These are phyloP conservation scores for Myxozyma mucilagina DNA, from an alignment of 805 yeast species.

Conservation along the genomic window DNA sequence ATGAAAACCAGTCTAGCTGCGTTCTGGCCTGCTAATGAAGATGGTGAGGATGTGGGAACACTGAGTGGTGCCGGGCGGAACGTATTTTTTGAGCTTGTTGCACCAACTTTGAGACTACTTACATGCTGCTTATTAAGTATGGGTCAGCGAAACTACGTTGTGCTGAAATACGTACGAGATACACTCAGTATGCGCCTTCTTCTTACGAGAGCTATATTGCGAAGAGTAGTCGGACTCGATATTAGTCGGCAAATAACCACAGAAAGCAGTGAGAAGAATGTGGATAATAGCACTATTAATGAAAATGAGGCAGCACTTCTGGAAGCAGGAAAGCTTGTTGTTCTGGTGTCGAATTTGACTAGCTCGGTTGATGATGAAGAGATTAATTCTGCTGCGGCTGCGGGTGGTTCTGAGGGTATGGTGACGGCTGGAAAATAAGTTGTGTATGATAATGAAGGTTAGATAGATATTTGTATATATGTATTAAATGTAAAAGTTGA, in stretches of 20 bases:
- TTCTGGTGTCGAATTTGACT: constrained; percentile 22
- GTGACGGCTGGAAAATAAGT: no score
- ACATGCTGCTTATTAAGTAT: constrained; percentile 31
- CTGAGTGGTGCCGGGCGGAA: constrained; percentile 15
- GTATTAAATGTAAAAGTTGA: no score
- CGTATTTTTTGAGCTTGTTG: constrained; percentile 30
- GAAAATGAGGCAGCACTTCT: constrained; percentile 14
- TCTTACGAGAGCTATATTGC: constrained; percentile 22
- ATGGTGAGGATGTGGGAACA: not conserved
- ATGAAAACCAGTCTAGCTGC: constrained; percentile 3
- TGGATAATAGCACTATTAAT: not conserved
- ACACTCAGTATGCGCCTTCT: constrained; percentile 13
- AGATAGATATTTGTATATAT: no score
- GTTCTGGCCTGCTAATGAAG: constrained; percentile 15
- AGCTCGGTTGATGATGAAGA: constrained; percentile 4
- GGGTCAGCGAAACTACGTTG: constrained; percentile 31
- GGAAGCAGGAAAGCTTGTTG: constrained; percentile 22
- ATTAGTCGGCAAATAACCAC: not conserved
- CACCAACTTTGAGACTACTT: constrained; percentile 29
- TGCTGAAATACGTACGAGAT: constrained; percentile 18
- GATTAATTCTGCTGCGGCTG: not conserved
- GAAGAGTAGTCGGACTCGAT: constrained; percentile 22
- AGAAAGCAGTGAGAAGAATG: not conserved
- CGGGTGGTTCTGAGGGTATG: not conserved
- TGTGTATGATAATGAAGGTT: no score